These are phyloP conservation scores for Irineochytrium annulatum DNA, from an alignment of 192 early-diverging fungal genomes.

Conservation along the genomic window DNA sequence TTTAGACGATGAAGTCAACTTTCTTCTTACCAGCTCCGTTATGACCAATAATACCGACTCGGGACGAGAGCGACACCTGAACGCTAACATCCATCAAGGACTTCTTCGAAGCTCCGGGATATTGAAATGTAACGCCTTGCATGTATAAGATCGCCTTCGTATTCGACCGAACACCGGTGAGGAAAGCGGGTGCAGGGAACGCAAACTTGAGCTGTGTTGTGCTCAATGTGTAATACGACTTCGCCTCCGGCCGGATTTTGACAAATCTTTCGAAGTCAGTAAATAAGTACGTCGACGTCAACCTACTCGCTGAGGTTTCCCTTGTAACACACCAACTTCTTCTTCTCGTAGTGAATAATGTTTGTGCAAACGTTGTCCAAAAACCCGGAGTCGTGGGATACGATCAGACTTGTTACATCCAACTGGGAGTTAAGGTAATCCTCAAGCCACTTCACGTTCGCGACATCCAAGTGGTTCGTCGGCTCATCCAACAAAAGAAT, in stretches of 20 bases:
- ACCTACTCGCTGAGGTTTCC: constrained; percentile 65
- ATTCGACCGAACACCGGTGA: constrained; percentile 70
- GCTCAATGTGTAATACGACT: constrained; percentile 69
- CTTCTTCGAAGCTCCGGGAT: constrained; percentile 61
- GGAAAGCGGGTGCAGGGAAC: constrained; percentile 72
- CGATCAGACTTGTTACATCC: constrained; percentile 68
- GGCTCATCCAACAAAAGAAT: constrained; percentile 92
- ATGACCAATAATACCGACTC: constrained; percentile 75
- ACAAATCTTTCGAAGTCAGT: constrained; percentile 52
- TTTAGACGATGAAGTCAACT: not conserved
- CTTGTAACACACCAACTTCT: constrained; percentile 73
- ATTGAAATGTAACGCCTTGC: constrained; percentile 64
- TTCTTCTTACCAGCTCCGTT: constrained; percentile 55
- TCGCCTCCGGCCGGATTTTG: constrained; percentile 64
- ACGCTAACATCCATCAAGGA: constrained; percentile 61
- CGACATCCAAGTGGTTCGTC: constrained; percentile 81
- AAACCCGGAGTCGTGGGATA: constrained; percentile 80
- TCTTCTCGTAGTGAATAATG: constrained; percentile 73
- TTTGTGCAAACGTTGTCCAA: constrained; percentile 77
- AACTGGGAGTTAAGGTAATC: constrained; percentile 64
- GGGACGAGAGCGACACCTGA: constrained; percentile 66
- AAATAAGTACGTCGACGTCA: too few relatives aligned
- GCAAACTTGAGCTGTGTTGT: constrained; percentile 67
- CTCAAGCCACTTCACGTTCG: constrained; percentile 72
- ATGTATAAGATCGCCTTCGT: constrained; percentile 77